A percentile compares a stretch with the other conserved stretches of the same genome.
These are phyloP conservation scores for Neurospora sp. DNA, from an alignment of 495 filamentous ascomycete species.

Conservation along the genomic window DNA sequence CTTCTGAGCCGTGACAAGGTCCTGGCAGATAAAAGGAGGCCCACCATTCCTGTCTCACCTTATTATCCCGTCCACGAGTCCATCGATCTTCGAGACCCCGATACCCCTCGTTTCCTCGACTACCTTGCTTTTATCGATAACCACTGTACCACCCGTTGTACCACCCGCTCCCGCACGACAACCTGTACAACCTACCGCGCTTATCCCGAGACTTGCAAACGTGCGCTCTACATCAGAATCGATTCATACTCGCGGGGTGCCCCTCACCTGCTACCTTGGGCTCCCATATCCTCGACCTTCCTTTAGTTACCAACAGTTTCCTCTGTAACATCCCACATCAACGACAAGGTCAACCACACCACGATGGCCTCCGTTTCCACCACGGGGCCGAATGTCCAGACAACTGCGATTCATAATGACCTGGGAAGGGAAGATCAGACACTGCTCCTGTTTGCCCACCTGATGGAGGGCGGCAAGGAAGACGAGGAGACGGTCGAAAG, in stretches of 20 bases:
- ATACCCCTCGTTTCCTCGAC: neutral
- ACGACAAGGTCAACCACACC: neutral
- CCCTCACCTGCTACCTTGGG: neutral
- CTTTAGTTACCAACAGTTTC: neutral
- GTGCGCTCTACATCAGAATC: neutral
- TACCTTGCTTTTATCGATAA: neutral
- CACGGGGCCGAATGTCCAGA: neutral
- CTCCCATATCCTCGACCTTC: neutral
- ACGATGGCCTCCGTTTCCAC: neutral
- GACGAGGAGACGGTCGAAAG: slow-evolving; percentile 42
- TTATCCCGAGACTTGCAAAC: neutral
- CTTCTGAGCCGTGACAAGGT: neutral
- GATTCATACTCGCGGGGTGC: neutral
- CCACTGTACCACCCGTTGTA: neutral
- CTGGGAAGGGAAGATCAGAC: slow-evolving; percentile 33
- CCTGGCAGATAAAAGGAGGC: neutral
- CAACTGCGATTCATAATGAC: neutral
- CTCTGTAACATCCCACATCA: neutral
- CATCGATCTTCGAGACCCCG: neutral
- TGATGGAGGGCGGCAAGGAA: slow-evolving; percentile 48
- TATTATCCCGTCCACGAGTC: neutral
- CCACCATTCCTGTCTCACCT: neutral
- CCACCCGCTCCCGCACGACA: neutral
- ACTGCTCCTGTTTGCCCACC: slow-evolving; percentile 38
- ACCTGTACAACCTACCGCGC: neutral